Percentiles rank a stretch among this genome's conserved stretches.
These are phyloP conservation scores for Psophocarpus tetragonolobus DNA, from an alignment of 306 rosid genomes.

Conservation along the genomic window DNA sequence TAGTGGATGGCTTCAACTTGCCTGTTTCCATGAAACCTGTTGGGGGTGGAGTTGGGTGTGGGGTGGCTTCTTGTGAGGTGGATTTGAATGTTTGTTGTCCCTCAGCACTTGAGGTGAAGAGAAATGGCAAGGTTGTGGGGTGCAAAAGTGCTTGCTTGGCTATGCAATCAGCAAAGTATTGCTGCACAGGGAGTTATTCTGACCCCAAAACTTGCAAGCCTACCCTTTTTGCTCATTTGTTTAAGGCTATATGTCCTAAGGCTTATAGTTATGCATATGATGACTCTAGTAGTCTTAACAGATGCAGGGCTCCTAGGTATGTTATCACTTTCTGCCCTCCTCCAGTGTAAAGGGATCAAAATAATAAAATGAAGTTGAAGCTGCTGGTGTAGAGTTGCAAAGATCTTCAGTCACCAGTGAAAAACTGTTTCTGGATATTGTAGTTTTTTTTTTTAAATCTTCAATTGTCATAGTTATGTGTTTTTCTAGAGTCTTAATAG, in stretches of 20 bases:
- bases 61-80: slow-evolving; percentile 87
- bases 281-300: slow-evolving; percentile 82
- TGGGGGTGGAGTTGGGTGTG: slow-evolving; percentile 92
- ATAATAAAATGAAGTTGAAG: slow-evolving; percentile 12
- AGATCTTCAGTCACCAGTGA: slow-evolving; percentile 9
- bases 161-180: slow-evolving; percentile 90
- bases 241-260: slow-evolving; percentile 97
- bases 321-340: slow-evolving; percentile 95
- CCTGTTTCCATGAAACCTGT: slow-evolving; percentile 94
- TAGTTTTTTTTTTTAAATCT: neutral
- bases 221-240: slow-evolving; percentile 77
- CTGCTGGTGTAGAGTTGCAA: slow-evolving; percentile 18
- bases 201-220: slow-evolving; percentile 87
- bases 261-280: slow-evolving; percentile 97
- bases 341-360: slow-evolving; percentile 22
- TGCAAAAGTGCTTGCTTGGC: slow-evolving; percentile 98
- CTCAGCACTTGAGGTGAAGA: slow-evolving; percentile 81
- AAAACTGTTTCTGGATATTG: slow-evolving; percentile 3
- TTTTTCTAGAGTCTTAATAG: neutral
- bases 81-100: slow-evolving; percentile 93
- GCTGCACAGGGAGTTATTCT: slow-evolving; percentile 84
- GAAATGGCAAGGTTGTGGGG: slow-evolving; percentile 73
- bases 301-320: slow-evolving; percentile 83
- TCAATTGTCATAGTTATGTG: slow-evolving; percentile 8
- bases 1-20: slow-evolving; percentile 92